These are phyloP conservation scores for Globisporangium emineosum DNA, from an alignment of 352 stramenopile genomes.

Conservation along the genomic window DNA sequence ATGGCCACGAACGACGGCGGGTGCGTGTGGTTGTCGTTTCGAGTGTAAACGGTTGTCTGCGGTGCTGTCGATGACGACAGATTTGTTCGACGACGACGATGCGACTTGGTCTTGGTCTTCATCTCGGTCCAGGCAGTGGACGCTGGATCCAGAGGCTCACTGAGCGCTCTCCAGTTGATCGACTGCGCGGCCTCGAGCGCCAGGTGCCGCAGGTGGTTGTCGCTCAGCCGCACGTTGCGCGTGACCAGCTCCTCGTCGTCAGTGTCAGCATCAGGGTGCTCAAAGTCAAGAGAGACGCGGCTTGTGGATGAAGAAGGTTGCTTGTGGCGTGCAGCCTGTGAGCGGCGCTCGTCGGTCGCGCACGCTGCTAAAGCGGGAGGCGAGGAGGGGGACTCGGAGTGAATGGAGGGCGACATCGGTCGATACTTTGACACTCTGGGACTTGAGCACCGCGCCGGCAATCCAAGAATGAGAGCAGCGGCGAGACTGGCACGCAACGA, in stretches of 20 bases:
- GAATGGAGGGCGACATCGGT: background rate
- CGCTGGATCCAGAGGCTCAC: background rate
- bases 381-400: background rate
- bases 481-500: background rate
- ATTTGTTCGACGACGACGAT: background rate
- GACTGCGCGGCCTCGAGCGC: constrained; percentile 24
- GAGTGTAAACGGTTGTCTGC: background rate
- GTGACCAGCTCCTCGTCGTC: background rate
- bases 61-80: background rate
- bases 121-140: background rate
- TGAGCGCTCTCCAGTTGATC: constrained; percentile 36
- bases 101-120: constrained; percentile 6
- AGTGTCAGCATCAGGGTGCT: background rate
- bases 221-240: constrained; percentile 23
- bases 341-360: background rate
- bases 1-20: background rate
- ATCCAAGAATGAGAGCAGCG: background rate
- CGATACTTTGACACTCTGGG: background rate
- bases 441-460: background rate
- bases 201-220: constrained; percentile 38
- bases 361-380: background rate
- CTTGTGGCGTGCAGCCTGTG: background rate
- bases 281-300: background rate
- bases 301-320: background rate
- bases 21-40: background rate